Base-by-base conservation (phyloP, 345 rosid species). In the Hibiscus tridactylites region DNA sequence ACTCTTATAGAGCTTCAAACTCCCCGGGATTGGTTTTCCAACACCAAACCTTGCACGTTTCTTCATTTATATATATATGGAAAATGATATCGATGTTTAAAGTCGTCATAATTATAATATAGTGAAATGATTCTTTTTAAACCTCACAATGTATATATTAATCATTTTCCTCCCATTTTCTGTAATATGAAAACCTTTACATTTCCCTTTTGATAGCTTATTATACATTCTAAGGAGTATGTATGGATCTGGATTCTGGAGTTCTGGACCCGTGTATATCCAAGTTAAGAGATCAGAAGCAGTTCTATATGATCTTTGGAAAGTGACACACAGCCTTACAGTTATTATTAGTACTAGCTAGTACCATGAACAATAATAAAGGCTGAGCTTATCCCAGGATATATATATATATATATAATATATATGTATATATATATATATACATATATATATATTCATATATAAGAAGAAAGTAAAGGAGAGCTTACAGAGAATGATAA, bases 401-500 rank as follows among this genome's bases (percentile, higher is more conserved):
- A 50, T 50, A 50, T 50, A 50, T 3, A 2, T 28, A 39, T 8
- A 7, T 39, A 7, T 37, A n/a, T n/a, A n/a, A 39, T 39, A 39
- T 39, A 39, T 39, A 39, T 39, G n/a, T 3, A 2, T 28, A 39
- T 8, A 7, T 39, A 50, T 50, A 50, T 50, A 50, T 50, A 50
- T 3, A 2, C 2, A 39, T 8, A 7, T 39, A 39, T 39, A 39
- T 39, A 39, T 39, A 39, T 39, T 0, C 0, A 52, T 52, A 44
- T 61, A 46, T n/a, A 9, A 42, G 47, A 42, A 9, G 47, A 9
- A 44, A 9, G 47, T 44, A 44, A 9, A 44, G 53, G 71, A 61
- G 65, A 59, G 37, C 94, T 82, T 82, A 90, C 95, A 65, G 13
- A 90, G 84, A 16, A 90, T 83, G 87, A 90, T 85, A 65, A 65